Conservation (phyloP, 352 stramenopile species). For the Phytophthora foliorum region DNA sequence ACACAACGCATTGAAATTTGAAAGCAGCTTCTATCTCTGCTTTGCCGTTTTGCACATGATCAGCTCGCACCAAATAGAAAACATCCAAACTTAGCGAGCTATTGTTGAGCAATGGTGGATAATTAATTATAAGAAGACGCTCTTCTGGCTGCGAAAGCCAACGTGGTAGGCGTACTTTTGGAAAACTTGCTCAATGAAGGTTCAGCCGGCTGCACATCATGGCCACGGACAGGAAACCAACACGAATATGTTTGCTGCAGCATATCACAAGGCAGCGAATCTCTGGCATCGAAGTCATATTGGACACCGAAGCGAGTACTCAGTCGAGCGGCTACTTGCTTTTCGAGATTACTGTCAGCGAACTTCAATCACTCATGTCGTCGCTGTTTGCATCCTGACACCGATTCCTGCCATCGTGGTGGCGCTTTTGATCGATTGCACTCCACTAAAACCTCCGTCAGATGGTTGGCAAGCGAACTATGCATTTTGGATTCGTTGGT, state of each 20-base stretch:
- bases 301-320: conserved; percentile 19
- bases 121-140: neutral
- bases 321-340: conserved; percentile 13
- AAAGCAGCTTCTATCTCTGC: no score
- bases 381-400: conserved; percentile 12
- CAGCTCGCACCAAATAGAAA: no score
- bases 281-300: conserved; percentile 20
- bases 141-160: neutral
- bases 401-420: conserved; percentile 22
- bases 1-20: no score
- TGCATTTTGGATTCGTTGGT: conserved; percentile 29
- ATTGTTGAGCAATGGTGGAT: neutral
- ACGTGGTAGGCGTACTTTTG: neutral
- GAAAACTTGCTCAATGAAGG: neutral
- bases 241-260: neutral
- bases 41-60: no score
- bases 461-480: conserved; percentile 30
- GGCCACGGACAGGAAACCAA: neutral
- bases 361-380: conserved; percentile 1
- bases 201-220: neutral
- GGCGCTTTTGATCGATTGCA: conserved; percentile 23
- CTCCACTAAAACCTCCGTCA: conserved; percentile 20
- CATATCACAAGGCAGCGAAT: neutral
- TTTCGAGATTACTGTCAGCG: conserved; percentile 13
- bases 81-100: neutral